Base-by-base conservation (phyloP, 1,139 yeast genomes). In the Debaryomyces sp. region DNA sequence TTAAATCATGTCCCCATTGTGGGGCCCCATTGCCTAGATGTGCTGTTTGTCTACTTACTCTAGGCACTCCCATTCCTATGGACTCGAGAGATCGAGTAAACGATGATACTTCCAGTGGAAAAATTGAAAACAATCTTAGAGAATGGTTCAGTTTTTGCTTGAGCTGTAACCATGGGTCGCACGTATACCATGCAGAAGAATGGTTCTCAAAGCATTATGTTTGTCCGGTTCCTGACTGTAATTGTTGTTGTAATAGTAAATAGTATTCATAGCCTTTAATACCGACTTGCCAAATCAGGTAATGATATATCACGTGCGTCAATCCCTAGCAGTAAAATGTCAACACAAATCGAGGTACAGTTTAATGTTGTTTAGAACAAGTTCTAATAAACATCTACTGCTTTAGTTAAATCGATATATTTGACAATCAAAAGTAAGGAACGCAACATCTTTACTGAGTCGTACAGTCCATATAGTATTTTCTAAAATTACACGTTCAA, bases 191-290 rank as follows among this genome's bases (percentile, higher is more conserved):
- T 65, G 97, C 98, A 0, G 91, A 88, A 56, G 96, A 90, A 61
- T 94, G 98, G 98, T 94, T 94, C 62, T 80, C 86, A 17, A 86
- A 85, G 63, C 96, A 92, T 59, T 82, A 80, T 49, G 82, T 89
- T 2, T 94, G 99, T 62, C 97, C 99, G 0, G 96, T 92, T 2
- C 97, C 98, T 0, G 96, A 91, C 46, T 94, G 98, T 60, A 76
- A 78, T 44, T 94, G 98, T 62, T 74, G 83, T 45, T 92, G 98
- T 64, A 88, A 84, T 56, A 80, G 77, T 57, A 73, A 71, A 46
- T 73, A 64, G 56, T 4, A 15, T 21, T 22, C 34, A 18, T 29
- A 15, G 26, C 18, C 23, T 29, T 12, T 26, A 27, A 15, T 26
- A 34, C 13, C 15, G 5, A 6, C 5, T 21, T 42, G 26, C 36